These are phyloP conservation scores for Cryptococcus sp. DNA, from an alignment of 1,284 basidiomycete species.

Conservation along the genomic window DNA sequence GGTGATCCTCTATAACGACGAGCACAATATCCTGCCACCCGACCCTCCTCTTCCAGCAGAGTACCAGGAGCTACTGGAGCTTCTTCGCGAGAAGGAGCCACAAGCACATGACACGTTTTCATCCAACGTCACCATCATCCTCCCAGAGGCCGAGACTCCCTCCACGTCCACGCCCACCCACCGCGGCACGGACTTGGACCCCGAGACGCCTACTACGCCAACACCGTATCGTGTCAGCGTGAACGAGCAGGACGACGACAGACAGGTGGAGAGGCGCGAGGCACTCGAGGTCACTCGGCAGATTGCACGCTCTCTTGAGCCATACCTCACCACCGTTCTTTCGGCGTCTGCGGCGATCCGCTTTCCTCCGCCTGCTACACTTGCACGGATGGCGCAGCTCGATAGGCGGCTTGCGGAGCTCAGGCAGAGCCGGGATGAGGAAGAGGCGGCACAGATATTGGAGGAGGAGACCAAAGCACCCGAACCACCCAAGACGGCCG, in stretches of 20 bases:
- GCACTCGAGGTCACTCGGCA: slow-evolving; percentile 37
- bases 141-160: neutral
- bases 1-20: slow-evolving; percentile 91
- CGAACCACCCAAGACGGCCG: slow-evolving; percentile 13
- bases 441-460: slow-evolving; percentile 63
- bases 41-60: slow-evolving; percentile 30
- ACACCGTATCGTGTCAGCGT: slow-evolving; percentile 8
- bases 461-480: slow-evolving; percentile 61
- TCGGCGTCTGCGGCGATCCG: slow-evolving; percentile 85
- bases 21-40: slow-evolving; percentile 72
- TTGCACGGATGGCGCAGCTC: slow-evolving; percentile 79
- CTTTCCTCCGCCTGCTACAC: slow-evolving; percentile 83
- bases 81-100: slow-evolving; percentile 13
- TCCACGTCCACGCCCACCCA: neutral
- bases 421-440: slow-evolving; percentile 73
- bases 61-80: slow-evolving; percentile 36
- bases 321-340: slow-evolving; percentile 78
- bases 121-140: slow-evolving; percentile 4
- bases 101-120: slow-evolving; percentile 2
- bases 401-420: slow-evolving; percentile 67
- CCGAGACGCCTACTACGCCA: slow-evolving; percentile 8
- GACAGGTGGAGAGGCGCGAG: slow-evolving; percentile 63
- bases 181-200: slow-evolving; percentile 11
- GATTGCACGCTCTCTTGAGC: slow-evolving; percentile 70
- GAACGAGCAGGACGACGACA: slow-evolving; percentile 65